phyloP scores from a whole-genome alignment of 208 protist genomes.

The Acanthamoeba castellanii region DNA sequence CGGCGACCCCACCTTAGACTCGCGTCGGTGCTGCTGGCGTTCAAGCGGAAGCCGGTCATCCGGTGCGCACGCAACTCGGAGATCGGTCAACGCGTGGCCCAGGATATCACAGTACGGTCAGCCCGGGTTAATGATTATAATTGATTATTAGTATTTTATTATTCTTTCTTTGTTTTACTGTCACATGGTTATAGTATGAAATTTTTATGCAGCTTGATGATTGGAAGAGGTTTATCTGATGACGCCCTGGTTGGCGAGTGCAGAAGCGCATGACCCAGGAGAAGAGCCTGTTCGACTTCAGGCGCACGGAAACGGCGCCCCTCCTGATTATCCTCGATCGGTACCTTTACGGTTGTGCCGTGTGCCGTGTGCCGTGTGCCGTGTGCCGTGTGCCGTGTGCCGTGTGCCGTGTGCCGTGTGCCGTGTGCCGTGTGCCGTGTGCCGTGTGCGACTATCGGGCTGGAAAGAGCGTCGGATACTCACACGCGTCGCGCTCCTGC shows the following conservation, averaged over 20 bases:
- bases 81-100: slow-evolving; percentile 83
- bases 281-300: slow-evolving; percentile 75
- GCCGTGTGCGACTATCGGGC: not conserved
- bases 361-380: too few species aligned
- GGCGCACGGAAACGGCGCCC: slow-evolving; percentile 79
- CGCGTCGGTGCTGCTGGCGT: slow-evolving; percentile 90
- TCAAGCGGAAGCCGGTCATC: slow-evolving; percentile 89
- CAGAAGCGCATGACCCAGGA: slow-evolving; percentile 65
- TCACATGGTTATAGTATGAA: not conserved
- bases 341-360: not conserved
- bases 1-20: slow-evolving; percentile 87
- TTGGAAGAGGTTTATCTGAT: too few species aligned
- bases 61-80: slow-evolving; percentile 81
- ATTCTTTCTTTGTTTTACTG: not conserved
- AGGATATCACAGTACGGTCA: slow-evolving; percentile 88
- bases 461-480: too few species aligned
- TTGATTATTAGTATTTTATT: slow-evolving; percentile 38
- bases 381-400: too few species aligned
- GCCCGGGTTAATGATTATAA: too few species aligned
- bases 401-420: too few species aligned
- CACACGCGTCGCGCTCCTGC: not conserved
- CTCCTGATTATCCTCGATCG: slow-evolving; percentile 90
- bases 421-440: too few species aligned
- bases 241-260: too few species aligned
- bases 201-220: not conserved